Conservation (phyloP, 2,329 filamentous ascomycete species). For the Colletotrichum viniferum region DNA sequence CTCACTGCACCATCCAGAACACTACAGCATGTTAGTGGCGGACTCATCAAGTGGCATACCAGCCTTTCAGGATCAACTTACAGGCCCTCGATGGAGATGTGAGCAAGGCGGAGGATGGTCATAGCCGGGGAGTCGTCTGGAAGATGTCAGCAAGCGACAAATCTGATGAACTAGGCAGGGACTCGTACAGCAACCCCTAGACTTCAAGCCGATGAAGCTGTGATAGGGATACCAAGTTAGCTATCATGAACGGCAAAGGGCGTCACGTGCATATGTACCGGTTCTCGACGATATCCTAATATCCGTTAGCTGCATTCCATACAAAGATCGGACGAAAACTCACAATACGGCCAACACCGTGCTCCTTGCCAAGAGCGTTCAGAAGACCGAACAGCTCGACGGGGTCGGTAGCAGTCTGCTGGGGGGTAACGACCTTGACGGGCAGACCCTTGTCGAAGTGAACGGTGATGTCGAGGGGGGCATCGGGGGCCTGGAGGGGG, state of each 20-base stretch:
- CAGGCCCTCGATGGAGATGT: conserved; percentile 58
- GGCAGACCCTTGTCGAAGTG: conserved; percentile 72
- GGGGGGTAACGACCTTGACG: conserved; percentile 62
- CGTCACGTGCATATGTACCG: not conserved
- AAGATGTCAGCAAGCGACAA: not conserved
- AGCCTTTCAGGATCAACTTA: not conserved
- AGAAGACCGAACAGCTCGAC: conserved; percentile 69
- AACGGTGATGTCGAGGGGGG: conserved; percentile 68
- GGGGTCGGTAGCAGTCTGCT: conserved; percentile 64
- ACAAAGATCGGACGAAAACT: conserved; percentile 29
- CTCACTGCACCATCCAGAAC: conserved; percentile 49
- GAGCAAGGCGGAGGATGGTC: conserved; percentile 31
- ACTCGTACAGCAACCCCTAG: conserved; percentile 55
- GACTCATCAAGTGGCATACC: accelerated
- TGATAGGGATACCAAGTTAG: not conserved
- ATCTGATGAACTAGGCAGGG: not conserved
- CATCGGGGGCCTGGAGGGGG: conserved; percentile 66
- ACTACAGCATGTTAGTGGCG: not conserved
- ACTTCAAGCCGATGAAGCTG: conserved; percentile 38
- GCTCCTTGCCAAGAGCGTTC: conserved; percentile 66
- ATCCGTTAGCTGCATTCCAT: not conserved
- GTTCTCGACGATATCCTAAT: conserved; percentile 48
- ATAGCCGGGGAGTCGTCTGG: conserved; percentile 27
- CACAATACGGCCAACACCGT: conserved; percentile 74
- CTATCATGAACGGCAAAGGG: not conserved